Base-by-base conservation (phyloP, 106 monocot genomes). In the Chionographis japonica region DNA sequence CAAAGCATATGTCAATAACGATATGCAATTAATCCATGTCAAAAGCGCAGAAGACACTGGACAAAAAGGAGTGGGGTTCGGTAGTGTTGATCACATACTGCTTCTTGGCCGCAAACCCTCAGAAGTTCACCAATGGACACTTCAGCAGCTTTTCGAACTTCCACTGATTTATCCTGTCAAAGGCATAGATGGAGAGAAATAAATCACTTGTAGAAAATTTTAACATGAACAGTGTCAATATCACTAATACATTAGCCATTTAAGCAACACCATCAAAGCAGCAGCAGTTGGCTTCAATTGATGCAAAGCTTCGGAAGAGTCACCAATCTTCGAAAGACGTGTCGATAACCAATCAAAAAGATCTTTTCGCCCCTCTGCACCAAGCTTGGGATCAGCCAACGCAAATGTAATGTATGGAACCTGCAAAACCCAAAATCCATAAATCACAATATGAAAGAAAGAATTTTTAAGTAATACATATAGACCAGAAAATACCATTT, bases 111-210 rank as follows among this genome's bases (percentile, higher is more conserved):
- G 60, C 90, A 98, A 54, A 90, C 74, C 60, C 73, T 87, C 56
- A 98, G 46, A 53, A 98, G 68, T 81, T 93, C 90, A 85, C 70
- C 72, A 56, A 98, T 56, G 59, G 77, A 79, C 54, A 73, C 72
- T 77, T 98, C 98, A 62, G 98, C 98, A 74, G 90, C 82, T 76
- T 98, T 98, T 46, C 98, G 84, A 75, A 98, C 90, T 56, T 98
- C 98, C 14, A 70, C 93, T 52, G 93, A 93, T 78, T 98, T 98
- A 79, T 98, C 98, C 98, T 98, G 58, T 12, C 55, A 4, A 72
- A 67, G 53, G n/a, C 35, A n/a, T 12, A 15, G 3, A 55, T 50
- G 51, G 43, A 39, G 37, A 65, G 18, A 43, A 7, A 50, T 27
- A 70, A 4, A 12, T 50, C 4, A 5, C 49, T 8, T 2, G 27